These are phyloP conservation scores for Russula compacta DNA, from an alignment of 768 basidiomycete genomes.

Conservation along the genomic window DNA sequence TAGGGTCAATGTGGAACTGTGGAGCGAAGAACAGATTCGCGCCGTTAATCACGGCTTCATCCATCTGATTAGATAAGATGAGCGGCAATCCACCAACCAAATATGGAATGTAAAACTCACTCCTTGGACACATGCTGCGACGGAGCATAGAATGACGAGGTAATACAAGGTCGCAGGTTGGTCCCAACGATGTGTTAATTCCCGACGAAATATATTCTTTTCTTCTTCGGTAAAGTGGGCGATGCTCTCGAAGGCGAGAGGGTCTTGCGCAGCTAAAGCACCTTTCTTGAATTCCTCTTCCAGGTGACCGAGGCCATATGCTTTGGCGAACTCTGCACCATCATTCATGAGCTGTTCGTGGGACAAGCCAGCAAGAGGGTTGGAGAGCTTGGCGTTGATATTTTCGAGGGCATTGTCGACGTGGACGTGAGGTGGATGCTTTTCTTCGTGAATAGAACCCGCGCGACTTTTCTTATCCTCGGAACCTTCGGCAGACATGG, in stretches of 20 bases:
- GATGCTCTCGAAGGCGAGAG: slow-evolving; percentile 35
- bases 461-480: slow-evolving; percentile 8
- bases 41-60: slow-evolving; percentile 50
- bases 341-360: slow-evolving; percentile 49
- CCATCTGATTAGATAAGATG: slow-evolving; percentile 28
- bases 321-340: slow-evolving; percentile 51
- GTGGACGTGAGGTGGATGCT: slow-evolving; percentile 18
- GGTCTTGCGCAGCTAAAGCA: slow-evolving; percentile 66
- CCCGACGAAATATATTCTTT: slow-evolving; percentile 33
- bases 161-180: slow-evolving; percentile 42
- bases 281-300: slow-evolving; percentile 50
- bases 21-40: slow-evolving; percentile 47
- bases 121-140: slow-evolving; percentile 77
- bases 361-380: slow-evolving; percentile 53
- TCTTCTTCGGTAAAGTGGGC: slow-evolving; percentile 38
- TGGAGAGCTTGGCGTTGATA: slow-evolving; percentile 42
- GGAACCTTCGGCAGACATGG: slow-evolving; percentile 13
- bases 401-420: slow-evolving; percentile 31
- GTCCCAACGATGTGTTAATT: slow-evolving; percentile 40
- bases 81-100: slow-evolving; percentile 9
- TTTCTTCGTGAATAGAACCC: slow-evolving; percentile 23
- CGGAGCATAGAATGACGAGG: slow-evolving; percentile 49
- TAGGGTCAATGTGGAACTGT: slow-evolving; percentile 45
- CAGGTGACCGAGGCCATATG: slow-evolving; percentile 29
- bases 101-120: slow-evolving; percentile 20